Conservation (phyloP, 1,284 basidiomycete species). For the Xerocomus minutiporus region DNA sequence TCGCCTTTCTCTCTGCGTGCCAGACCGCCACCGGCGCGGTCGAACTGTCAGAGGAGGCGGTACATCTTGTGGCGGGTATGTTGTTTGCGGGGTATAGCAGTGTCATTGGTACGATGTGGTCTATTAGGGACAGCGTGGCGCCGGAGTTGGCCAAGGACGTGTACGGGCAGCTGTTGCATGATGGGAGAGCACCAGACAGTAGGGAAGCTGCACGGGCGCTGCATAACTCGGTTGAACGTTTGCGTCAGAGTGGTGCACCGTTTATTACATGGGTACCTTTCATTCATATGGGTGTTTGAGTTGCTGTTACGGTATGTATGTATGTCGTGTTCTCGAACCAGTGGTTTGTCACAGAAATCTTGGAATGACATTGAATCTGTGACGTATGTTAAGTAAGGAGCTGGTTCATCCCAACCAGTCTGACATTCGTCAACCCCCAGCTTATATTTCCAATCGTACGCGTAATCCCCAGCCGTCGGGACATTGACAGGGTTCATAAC, state of each 20-base stretch:
- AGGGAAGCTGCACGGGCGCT: conserved; percentile 1
- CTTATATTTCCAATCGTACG: no score
- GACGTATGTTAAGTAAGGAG: no score
- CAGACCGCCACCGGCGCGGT: conserved; percentile 1
- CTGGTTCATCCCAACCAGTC: no score
- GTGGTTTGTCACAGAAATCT: no score
- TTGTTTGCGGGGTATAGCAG: conserved; percentile 1
- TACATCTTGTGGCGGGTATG: conserved; percentile 1
- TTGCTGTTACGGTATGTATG: not conserved
- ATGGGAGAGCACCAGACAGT: not conserved
- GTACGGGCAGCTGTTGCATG: conserved; percentile 1
- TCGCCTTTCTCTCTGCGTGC: conserved; percentile 4
- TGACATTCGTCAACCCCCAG: no score
- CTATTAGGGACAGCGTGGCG: not conserved
- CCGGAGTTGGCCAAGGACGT: conserved; percentile 1
- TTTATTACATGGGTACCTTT: not conserved
- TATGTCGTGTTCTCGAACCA: no score
- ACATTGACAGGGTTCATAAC: no score
- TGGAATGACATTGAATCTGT: no score
- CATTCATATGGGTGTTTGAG: not conserved
- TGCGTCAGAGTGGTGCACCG: not conserved
- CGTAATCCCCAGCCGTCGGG: no score
- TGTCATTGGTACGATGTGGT: conserved; percentile 6
- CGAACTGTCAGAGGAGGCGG: conserved; percentile 1
- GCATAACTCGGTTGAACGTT: not conserved